Evolutionary conservation across 345 rosid species (phyloP).

Genomic region (Leavenworthia alabamica): DNA sequence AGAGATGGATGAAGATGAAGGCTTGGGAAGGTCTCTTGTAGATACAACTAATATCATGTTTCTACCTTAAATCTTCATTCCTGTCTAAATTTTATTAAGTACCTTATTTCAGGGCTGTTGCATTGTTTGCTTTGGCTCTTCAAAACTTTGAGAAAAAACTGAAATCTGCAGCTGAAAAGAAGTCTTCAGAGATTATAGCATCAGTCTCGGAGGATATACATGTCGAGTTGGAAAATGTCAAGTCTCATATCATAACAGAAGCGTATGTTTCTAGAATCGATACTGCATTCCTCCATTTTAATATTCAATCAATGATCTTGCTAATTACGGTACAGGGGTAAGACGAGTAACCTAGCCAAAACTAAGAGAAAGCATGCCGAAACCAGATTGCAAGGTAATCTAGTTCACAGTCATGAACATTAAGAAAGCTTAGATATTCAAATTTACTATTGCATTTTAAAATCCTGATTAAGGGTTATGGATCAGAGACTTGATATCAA

Average conservation of each 20-base stretch:
- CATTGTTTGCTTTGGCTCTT: conserved; percentile 56
- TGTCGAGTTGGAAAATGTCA: conserved; percentile 50
- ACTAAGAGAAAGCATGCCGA: conserved; percentile 71
- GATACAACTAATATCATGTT: neutral
- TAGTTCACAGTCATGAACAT: neutral
- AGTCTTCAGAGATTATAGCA: conserved; percentile 64
- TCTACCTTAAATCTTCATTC: conserved; percentile 5
- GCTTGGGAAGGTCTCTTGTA: conserved; percentile 57
- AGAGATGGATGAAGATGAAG: conserved; percentile 58
- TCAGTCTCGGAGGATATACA: conserved; percentile 67
- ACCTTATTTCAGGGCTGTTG: conserved; percentile 55
- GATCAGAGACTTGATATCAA: conserved; percentile 2
- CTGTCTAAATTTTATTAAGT: conserved; percentile 24
- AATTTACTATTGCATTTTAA: neutral
- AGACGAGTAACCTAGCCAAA: conserved; percentile 50
- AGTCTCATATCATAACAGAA: conserved; percentile 65
- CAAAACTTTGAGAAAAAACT: conserved; percentile 62
- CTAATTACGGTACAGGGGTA: conserved; percentile 44
- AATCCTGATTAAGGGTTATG: neutral
- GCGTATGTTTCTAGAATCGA: conserved; percentile 41
- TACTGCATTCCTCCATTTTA: conserved; percentile 5
- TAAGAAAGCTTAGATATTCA: neutral
- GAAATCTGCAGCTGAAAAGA: conserved; percentile 55
- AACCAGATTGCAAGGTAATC: conserved; percentile 55
- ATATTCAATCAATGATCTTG: conserved; percentile 25